phyloP scores from a whole-genome alignment of 768 basidiomycete species.

The Leccinellum albellum region DNA sequence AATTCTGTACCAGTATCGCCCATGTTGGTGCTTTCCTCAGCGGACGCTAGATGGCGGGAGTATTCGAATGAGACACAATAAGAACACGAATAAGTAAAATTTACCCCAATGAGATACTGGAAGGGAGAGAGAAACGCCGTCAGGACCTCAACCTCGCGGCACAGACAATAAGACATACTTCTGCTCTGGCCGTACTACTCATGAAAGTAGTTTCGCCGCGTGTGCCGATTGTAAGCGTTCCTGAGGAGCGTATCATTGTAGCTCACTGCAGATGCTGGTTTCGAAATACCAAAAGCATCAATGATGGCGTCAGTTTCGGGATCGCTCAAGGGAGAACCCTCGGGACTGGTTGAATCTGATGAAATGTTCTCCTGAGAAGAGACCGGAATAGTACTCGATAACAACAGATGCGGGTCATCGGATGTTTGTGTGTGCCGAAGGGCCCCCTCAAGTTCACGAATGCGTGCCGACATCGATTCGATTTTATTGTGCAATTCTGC shows the following conservation, averaged over 20 bases:
- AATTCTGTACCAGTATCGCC: conserved; percentile 19
- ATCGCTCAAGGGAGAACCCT: conserved; percentile 8
- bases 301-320: conserved; percentile 43
- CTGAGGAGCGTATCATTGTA: conserved; percentile 27
- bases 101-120: conserved; percentile 59
- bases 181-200: conserved; percentile 64
- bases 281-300: conserved; percentile 45
- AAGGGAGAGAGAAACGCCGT: background rate
- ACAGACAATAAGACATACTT: conserved; percentile 41
- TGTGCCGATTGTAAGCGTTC: conserved; percentile 55
- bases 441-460: conserved; percentile 59
- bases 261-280: background rate
- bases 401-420: conserved; percentile 47
- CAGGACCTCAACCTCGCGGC: background rate
- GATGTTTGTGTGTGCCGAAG: conserved; percentile 50
- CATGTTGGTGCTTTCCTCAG: conserved; percentile 14
- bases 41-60: conserved; percentile 21
- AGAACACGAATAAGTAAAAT: background rate
- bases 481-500: conserved; percentile 68
- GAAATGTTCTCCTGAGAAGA: conserved; percentile 30
- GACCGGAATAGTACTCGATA: conserved; percentile 28
- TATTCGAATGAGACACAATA: background rate
- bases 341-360: conserved; percentile 7
- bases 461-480: conserved; percentile 50
- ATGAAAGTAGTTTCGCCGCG: conserved; percentile 54